Evolutionary conservation across 2,329 filamentous ascomycete species (phyloP), one percentile per base, ranked within the genome.

Genomic region (Aspergillus amoenus): DNA sequence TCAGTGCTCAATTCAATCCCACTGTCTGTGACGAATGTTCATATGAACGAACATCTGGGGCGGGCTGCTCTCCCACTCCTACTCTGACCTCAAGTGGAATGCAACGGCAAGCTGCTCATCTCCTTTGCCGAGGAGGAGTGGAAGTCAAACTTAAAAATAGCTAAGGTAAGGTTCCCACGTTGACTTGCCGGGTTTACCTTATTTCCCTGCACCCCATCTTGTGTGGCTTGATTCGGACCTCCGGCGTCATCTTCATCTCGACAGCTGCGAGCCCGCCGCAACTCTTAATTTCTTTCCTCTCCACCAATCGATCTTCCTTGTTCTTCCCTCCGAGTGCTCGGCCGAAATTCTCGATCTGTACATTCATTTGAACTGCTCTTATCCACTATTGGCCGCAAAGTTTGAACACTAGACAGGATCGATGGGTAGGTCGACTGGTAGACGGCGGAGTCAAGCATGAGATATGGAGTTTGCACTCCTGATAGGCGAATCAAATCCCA

Each of bases 201-300:
- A 52, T 52, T 52, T 45, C 42, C 50, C 49, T 51, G 49, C 49
- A 22, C 49, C 18, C 40, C 49, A 37, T 43, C 48, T 51, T 37
- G 12, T n/a, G 4, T 37, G 34, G 34, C 34, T 37, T 37, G 34
- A 37, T 30, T 30, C 27, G 49, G 41, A 40, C 30, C 45, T 52
- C 5, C 22, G 27, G 48, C 39, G 40, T 45, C 30, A 39, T 43
- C 24, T n/a, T 45, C 12, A 37, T 37, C 34, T 37, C 34, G 34
- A 37, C 12, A 37, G 15, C 3, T n/a, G 34, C 34, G 34, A 37
- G 6, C 15, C 15, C 15, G 50, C 27, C 30, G 50, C 42, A 21
- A 52, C 50, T 52, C 50, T 52, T 52, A 52, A 52, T 52, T 40
- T 52, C 50, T 32, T 45, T 21, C 17, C 50, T 46, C 41, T 22